Base-by-base conservation (phyloP, 2,329 filamentous ascomycete species). In the Orbilia blumenaviensis region DNA sequence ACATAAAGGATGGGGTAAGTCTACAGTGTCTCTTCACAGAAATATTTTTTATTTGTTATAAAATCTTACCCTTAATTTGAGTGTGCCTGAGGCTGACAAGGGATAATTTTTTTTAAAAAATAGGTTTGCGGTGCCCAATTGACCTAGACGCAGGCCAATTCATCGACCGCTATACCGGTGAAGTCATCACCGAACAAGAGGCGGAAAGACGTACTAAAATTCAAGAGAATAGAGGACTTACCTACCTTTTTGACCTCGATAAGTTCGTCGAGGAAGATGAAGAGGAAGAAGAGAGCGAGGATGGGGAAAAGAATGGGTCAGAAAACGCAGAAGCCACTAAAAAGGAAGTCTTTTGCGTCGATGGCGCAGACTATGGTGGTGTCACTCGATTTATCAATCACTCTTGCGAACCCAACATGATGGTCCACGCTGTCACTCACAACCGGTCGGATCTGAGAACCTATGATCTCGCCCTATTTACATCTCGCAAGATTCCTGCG, bases 301-400 rank as follows among this genome's bases (percentile, higher is more conserved):
- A 12, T 23, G 32, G 21, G 9, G 21, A 27, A n/a, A n/a, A 27
- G 25, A 41, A 60, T 23, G 29, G 42, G 34, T 58, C 23, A 16
- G 18, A 27, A 9, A 7, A 18, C 16, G 34, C 23, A 10, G 23
- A 12, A 21, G 56, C 36, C 14, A n/a, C 41, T 18, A 32, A 56
- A 14, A 38, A 78, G 10, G 64, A 69, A 6, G 25, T 83, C 6
- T 87, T 85, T 69, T 84, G 86, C 0, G 84, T 87, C 0, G 86
- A 88, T 63, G 92, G 92, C 9, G 90, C 94, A 81, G 91, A 91
- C 81, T 89, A 90, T 85, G 91, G 92, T 0, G 91, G 91, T 0
- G 91, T 91, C 0, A 92, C 91, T 0, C 87, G 92, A 1, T 95
- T 94, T 82, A 91, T 94, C 81, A 95, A 95, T 80, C 92, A 95